Evolutionary conservation across 768 basidiomycete species (phyloP).

Genomic region (Dentipellis fragilis): DNA sequence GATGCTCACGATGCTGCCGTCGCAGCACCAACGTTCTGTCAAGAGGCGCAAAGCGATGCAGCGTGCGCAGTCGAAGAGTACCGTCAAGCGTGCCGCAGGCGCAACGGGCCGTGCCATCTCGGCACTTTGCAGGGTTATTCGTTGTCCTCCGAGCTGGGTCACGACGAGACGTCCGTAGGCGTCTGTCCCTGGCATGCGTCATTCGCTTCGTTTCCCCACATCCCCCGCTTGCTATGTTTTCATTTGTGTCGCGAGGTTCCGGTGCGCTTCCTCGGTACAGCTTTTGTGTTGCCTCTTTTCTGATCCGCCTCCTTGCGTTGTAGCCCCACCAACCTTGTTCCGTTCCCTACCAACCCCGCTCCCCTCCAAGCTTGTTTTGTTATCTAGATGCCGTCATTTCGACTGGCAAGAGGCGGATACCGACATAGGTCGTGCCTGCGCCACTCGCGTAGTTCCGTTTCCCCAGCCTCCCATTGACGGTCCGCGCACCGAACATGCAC

Average conservation of each 20-base stretch:
- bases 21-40: conserved; percentile 9
- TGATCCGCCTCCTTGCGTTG: no score
- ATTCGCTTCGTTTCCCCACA: neutral
- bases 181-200: neutral
- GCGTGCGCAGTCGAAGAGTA: neutral
- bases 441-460: neutral
- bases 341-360: neutral
- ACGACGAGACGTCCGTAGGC: neutral
- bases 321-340: no score
- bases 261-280: neutral
- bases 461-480: neutral
- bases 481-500: neutral
- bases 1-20: conserved; percentile 6
- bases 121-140: neutral
- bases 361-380: neutral
- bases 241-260: neutral
- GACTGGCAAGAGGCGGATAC: neutral
- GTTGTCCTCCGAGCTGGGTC: neutral
- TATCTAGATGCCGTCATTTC: neutral
- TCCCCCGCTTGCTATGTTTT: neutral
- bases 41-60: neutral
- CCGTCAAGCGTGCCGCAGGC: conserved; percentile 4
- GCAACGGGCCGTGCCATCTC: conserved; percentile 8
- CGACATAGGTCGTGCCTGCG: neutral
- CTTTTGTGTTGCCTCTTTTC: no score